Evolutionary conservation across 345 rosid genomes (phyloP).

Genomic region (Lepidium africanum): DNA sequence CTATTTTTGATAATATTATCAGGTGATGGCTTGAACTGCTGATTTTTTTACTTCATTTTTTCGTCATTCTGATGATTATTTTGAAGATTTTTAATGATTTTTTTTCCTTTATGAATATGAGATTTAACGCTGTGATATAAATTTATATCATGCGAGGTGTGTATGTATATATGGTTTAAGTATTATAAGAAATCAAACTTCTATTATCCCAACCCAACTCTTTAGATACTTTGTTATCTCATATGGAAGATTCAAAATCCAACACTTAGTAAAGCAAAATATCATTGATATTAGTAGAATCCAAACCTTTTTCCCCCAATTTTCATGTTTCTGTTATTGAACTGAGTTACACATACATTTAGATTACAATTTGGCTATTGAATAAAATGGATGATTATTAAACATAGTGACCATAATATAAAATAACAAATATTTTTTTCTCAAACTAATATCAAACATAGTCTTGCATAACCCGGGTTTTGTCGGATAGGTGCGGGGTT

Average conservation of each 20-base stretch:
- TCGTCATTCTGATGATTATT: too few relatives aligned
- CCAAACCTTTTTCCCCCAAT: too few relatives aligned
- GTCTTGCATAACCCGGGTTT: constrained; percentile 29
- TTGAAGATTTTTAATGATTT: neutral
- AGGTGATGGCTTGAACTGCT: too few relatives aligned
- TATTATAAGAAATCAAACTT: neutral
- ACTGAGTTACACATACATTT: too few relatives aligned
- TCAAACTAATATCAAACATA: neutral
- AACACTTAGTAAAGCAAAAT: neutral
- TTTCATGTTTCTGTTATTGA: too few relatives aligned
- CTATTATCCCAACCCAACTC: neutral
- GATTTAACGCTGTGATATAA: neutral
- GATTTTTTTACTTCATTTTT: too few relatives aligned
- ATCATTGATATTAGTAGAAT: neutral
- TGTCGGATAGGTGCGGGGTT: constrained; percentile 40
- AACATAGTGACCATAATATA: neutral
- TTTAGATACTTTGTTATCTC: neutral
- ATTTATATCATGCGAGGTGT: too few relatives aligned
- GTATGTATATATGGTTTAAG: too few relatives aligned
- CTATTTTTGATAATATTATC: too few relatives aligned
- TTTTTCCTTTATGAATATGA: neutral
- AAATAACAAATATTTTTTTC: neutral
- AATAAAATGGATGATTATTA: neutral
- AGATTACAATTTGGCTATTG: neutral
- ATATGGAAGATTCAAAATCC: neutral